These are phyloP conservation scores for Emergomyces orientalis DNA, from an alignment of 2,329 filamentous ascomycete species.

Conservation along the genomic window DNA sequence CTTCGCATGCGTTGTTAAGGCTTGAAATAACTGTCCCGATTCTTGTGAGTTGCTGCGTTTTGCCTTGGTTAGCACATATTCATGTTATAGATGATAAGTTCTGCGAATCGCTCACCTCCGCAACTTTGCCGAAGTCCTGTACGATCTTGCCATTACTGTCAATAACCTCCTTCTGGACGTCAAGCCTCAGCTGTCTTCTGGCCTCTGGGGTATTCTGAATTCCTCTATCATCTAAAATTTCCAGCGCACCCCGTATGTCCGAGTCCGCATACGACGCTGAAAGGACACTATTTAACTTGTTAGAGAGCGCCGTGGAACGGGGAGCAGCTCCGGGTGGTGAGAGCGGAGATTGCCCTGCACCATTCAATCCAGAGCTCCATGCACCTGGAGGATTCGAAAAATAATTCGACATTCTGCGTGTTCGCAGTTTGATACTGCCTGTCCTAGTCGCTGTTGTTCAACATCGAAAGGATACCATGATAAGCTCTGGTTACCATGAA, in stretches of 20 bases:
- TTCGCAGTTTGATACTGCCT: not conserved
- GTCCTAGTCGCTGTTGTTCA: not conserved
- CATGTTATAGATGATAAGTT: not conserved
- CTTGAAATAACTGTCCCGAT: slow-evolving; percentile 70
- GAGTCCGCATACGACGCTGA: slow-evolving; percentile 88
- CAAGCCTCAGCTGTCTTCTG: slow-evolving; percentile 66
- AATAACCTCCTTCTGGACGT: slow-evolving; percentile 86
- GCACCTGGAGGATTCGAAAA: slow-evolving; percentile 5
- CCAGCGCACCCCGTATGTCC: slow-evolving; percentile 78
- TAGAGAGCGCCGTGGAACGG: slow-evolving; percentile 59
- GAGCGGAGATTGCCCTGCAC: slow-evolving; percentile 4
- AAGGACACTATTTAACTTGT: slow-evolving; percentile 73
- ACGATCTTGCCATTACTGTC: slow-evolving; percentile 86
- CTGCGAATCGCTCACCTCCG: slow-evolving; percentile 54
- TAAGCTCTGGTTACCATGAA: too few relatives aligned
- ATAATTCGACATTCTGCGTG: slow-evolving; percentile 11
- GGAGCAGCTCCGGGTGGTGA: slow-evolving; percentile 5
- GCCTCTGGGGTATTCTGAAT: slow-evolving; percentile 67
- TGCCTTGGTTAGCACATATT: slow-evolving; percentile 10
- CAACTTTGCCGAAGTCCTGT: slow-evolving; percentile 77
- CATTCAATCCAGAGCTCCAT: slow-evolving; percentile 9
- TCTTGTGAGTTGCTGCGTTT: slow-evolving; percentile 65
- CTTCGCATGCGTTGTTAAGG: slow-evolving; percentile 68
- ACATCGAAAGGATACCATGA: too few relatives aligned
- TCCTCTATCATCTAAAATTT: slow-evolving; percentile 63